Evolutionary conservation across 1,139 yeast genomes (phyloP).

Genomic region (Scheffersomyces illinoinensis): DNA sequence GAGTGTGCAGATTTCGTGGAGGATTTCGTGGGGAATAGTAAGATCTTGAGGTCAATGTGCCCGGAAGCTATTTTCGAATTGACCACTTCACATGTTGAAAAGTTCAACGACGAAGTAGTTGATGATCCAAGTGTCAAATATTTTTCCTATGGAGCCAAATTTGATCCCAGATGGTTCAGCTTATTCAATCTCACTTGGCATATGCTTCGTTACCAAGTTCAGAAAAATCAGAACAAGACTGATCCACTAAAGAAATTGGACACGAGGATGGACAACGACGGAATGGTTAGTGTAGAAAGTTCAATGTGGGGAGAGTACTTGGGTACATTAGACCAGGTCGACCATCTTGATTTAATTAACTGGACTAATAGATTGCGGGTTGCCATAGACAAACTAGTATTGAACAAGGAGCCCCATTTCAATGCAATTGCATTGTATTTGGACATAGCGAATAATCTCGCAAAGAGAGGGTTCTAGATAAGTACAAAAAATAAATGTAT

Average conservation of each 20-base stretch:
- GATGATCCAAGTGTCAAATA: conserved; percentile 68
- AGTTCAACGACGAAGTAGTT: conserved; percentile 52
- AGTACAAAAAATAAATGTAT: background rate
- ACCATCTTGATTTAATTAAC: conserved; percentile 82
- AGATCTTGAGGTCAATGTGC: conserved; percentile 23
- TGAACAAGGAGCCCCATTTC: conserved; percentile 45
- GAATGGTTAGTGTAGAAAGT: conserved; percentile 77
- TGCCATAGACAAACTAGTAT: conserved; percentile 33
- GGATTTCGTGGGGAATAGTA: conserved; percentile 19
- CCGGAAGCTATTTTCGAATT: conserved; percentile 57
- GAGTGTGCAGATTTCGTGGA: conserved; percentile 76
- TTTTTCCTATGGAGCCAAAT: conserved; percentile 81
- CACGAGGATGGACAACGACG: conserved; percentile 66
- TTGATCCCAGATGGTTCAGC: conserved; percentile 62
- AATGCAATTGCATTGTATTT: conserved; percentile 76
- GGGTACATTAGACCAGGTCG: conserved; percentile 78
- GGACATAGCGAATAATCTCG: conserved; percentile 69
- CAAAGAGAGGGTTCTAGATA: conserved; percentile 59
- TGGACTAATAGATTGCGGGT: conserved; percentile 65
- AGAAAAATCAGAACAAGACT: conserved; percentile 14
- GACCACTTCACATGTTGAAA: conserved; percentile 53
- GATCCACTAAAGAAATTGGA: conserved; percentile 5
- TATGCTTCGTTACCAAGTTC: conserved; percentile 34
- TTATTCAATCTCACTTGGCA: conserved; percentile 65
- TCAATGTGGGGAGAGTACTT: conserved; percentile 81